Base-by-base conservation (phyloP, 352 stramenopile species). In the Peronosclerospora sorghi region DNA sequence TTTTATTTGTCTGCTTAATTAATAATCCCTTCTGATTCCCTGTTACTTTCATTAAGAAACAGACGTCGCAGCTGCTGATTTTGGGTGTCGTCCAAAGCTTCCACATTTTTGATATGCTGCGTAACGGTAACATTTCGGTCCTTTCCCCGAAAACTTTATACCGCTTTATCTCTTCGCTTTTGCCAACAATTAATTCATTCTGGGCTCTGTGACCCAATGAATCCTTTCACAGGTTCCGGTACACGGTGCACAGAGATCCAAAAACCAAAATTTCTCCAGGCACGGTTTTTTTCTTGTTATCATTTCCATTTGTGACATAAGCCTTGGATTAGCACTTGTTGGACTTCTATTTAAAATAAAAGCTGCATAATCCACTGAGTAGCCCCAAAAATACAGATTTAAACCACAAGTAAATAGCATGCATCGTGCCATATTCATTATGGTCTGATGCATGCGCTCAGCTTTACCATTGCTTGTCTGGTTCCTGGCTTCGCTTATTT, bases 381-480 rank as follows among this genome's bases (percentile, higher is more conserved):
- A 41, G 0, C 52, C 46, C 46, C 56, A 65, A 19, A 58, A 65
- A 1, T 8, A 24, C 1, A 73, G 15, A 1, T 55, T 41, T 0
- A 69, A 18, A 0, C 55, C 42, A 12, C 45, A 61, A 2, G 34
- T 45, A 10, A 26, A 73, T 1, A 69, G 24, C 43, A 65, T 60
- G 20, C 51, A 60, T 6, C 59, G 24, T 0, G 51, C 37, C 42
- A 68, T 57, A 32, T 69, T 62, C 41, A 65, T 51, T 0, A 63
- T 26, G 1, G 14, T 42, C 17, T 15, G 15, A 13, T 49, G 32
- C 32, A 49, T 49, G 1, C 42, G n/a, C 7, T 65, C 55, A 1
- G 51, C 58, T 29, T 73, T 70, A 0, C 59, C 59, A n/a, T 70
- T 73, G 1, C 28, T 36, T 0, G 56, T 45, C 8, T 59, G 32